Evolutionary conservation across 225 moss, liverwort and hornwort species (phyloP), one percentile per base, ranked within the genome.

Genomic region (Sphagnum contortum): DNA sequence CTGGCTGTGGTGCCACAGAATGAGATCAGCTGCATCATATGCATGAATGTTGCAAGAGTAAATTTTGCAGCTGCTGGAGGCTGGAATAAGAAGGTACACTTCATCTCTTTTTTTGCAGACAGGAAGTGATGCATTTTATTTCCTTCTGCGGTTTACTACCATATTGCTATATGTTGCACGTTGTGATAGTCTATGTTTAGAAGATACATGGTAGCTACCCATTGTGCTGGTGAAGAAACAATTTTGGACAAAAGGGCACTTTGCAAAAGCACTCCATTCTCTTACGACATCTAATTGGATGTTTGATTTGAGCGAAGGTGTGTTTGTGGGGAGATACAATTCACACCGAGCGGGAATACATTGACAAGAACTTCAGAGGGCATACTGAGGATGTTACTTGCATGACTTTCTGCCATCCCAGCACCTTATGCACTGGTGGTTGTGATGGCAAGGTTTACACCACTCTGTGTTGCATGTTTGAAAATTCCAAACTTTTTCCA

Each of bases 21-120:
- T 72, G 96, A 96, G 69, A 77, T 92, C 63, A 88, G 80, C 63
- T 88, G 86, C 64, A 83, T 78, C 5, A 57, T 75, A 14, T 92
- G 87, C 77, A 80, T 96, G 74, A 86, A 80, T 13, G 96, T 88
- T 47, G 73, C 74, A 8, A 81, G 88, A 60, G 84, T 87, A 13
- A 88, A 84, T 71, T 90, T 72, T 64, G 92, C 88, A 49, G 80
- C 76, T 48, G 92, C 92, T 48, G 96, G 77, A 50, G 96, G 96
- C 9, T 96, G 92, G 92, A 90, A 92, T 59, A 85, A 79, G 57
- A 96, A 96, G 92, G 90, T 94, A 55, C 54, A 57, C 45, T 57
- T 64, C 3, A 4, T n/a, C 59, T 60, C 14, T 60, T n/a, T 13
- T 6, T 60, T 60, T 60, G 12, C 59, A 6, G 45, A 60, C 55